Evolutionary conservation across 306 rosid species (phyloP).

Genomic region (Notholithocarpus densiflorus): DNA sequence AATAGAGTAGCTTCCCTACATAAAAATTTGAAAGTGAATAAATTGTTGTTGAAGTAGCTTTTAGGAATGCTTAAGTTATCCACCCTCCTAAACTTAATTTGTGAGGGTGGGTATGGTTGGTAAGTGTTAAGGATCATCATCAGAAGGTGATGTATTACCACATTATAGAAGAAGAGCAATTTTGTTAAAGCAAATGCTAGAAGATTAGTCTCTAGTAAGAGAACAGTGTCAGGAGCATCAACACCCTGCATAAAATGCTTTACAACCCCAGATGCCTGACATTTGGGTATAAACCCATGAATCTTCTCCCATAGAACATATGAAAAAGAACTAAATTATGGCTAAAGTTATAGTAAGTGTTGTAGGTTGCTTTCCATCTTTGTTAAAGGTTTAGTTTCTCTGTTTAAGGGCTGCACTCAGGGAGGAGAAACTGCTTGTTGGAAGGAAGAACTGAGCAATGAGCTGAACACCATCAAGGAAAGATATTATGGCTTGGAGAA

Average conservation of each 20-base stretch:
- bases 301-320: not conserved
- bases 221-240: not conserved
- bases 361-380: conserved; percentile 25
- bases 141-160: not conserved
- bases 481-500: conserved; percentile 37
- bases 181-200: not conserved
- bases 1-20: not conserved
- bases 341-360: conserved; percentile 26
- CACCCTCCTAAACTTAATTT: not conserved
- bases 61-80: not conserved
- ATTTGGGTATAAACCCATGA: no score
- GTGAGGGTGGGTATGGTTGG: not conserved
- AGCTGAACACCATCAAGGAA: conserved; percentile 42
- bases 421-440: conserved; percentile 50
- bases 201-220: not conserved
- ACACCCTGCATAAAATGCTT: not conserved
- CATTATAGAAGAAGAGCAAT: not conserved
- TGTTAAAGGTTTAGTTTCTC: conserved; percentile 38
- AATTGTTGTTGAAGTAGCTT: not conserved
- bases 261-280: not conserved
- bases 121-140: not conserved
- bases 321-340: conserved; percentile 22
- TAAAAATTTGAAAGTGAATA: not conserved
- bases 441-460: conserved; percentile 46
- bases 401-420: conserved; percentile 67